Conservation (phyloP, 1,284 basidiomycete species). For the Fomitopsis schrenkii region DNA sequence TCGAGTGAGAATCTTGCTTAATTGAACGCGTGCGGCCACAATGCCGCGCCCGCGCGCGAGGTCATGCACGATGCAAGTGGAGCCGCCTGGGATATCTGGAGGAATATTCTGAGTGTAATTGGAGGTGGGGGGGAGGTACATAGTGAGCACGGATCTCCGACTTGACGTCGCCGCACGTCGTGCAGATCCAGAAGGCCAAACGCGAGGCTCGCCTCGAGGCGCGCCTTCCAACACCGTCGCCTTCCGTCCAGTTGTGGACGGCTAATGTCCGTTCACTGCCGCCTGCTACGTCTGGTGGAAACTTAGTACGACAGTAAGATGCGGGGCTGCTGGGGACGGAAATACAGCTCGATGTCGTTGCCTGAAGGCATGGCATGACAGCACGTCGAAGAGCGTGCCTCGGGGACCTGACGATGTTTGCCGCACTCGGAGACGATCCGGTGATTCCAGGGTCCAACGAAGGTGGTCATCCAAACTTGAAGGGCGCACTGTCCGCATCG, state of each 20-base stretch:
- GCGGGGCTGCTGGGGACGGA: background rate
- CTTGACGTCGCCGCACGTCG: background rate
- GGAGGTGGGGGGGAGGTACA: background rate
- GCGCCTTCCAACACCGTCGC: background rate
- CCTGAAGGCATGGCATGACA: no score
- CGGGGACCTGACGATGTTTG: no score
- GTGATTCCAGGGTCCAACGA: no score
- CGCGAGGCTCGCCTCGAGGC: background rate
- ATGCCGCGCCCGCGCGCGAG: background rate
- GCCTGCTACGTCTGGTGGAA: background rate
- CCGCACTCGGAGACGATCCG: no score
- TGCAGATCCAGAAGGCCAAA: background rate
- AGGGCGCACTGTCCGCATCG: no score
- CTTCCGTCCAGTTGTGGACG: slow-evolving; percentile 1
- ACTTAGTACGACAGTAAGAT: background rate
- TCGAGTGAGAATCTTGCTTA: no score
- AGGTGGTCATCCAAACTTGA: no score
- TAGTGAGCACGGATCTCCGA: background rate
- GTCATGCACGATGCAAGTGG: background rate
- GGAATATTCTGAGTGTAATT: background rate
- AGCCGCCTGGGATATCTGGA: background rate
- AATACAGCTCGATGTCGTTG: no score
- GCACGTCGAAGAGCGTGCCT: no score
- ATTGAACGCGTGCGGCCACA: background rate
- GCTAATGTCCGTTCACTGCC: slow-evolving; percentile 1